Percentiles rank a stretch among this genome's conserved stretches.
These are phyloP conservation scores for Aspergillus proliferans DNA, from an alignment of 2,329 filamentous ascomycete genomes.

Conservation along the genomic window DNA sequence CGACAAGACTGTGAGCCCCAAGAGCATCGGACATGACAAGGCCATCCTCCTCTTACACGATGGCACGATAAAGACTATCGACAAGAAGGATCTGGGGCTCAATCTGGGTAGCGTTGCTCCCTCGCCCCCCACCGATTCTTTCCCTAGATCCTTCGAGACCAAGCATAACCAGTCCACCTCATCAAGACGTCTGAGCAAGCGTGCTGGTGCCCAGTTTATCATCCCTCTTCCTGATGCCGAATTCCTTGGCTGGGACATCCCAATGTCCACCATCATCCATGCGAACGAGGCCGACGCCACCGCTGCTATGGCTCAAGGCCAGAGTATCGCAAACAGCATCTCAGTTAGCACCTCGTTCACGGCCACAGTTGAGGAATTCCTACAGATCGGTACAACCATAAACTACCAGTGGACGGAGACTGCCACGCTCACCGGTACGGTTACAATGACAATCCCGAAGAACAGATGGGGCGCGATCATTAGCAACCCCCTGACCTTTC, in stretches of 20 bases:
- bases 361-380: slow-evolving; percentile 6
- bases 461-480: slow-evolving; percentile 13
- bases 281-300: slow-evolving; percentile 12
- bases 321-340: slow-evolving; percentile 12
- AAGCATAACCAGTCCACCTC: not conserved
- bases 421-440: slow-evolving; percentile 11
- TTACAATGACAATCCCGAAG: slow-evolving; percentile 13
- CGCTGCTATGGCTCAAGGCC: slow-evolving; percentile 8
- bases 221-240: slow-evolving; percentile 11
- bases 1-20: too few relatives aligned
- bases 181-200: slow-evolving; percentile 3
- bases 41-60: slow-evolving; percentile 25
- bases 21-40: not conserved
- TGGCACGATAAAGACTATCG: slow-evolving; percentile 8
- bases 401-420: slow-evolving; percentile 7
- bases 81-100: slow-evolving; percentile 5
- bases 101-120: not conserved
- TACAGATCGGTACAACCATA: slow-evolving; percentile 2
- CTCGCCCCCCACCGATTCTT: not conserved
- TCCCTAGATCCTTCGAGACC: slow-evolving; percentile 1
- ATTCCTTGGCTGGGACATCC: slow-evolving; percentile 14
- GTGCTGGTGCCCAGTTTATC: slow-evolving; percentile 5
- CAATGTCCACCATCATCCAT: slow-evolving; percentile 12
- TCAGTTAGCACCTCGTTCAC: slow-evolving; percentile 4
- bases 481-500: slow-evolving; percentile 12